A percentile compares a stretch with the other conserved stretches of the same genome.
These are phyloP conservation scores for Symbiotaphrina buchneri DNA, from an alignment of 495 filamentous ascomycete genomes.

Conservation along the genomic window DNA sequence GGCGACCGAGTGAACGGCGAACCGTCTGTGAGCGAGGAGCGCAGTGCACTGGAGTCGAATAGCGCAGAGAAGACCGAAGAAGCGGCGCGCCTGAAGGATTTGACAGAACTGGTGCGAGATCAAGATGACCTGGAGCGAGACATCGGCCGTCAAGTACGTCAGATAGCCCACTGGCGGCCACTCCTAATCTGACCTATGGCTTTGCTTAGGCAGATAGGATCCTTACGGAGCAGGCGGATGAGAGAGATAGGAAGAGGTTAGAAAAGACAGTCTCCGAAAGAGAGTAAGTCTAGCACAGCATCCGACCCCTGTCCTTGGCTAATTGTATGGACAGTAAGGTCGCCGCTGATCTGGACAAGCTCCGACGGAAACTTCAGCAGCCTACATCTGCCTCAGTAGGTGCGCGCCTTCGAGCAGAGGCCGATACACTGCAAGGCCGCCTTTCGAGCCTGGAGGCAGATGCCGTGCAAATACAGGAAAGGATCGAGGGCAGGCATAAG, in stretches of 20 bases:
- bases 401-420: constrained; percentile 32
- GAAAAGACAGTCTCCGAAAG: constrained; percentile 47
- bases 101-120: constrained; percentile 54
- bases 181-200: background rate
- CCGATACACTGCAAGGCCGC: constrained; percentile 34
- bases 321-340: constrained; percentile 16
- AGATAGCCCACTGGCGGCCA: constrained; percentile 2
- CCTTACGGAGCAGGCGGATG: constrained; percentile 63
- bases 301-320: constrained; percentile 1
- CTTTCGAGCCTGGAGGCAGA: constrained; percentile 40
- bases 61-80: too few species aligned
- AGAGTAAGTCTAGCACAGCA: constrained; percentile 14
- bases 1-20: too few species aligned
- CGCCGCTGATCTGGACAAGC: constrained; percentile 21
- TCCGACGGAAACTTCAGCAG: constrained; percentile 25
- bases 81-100: constrained; percentile 33
- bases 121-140: constrained; percentile 73
- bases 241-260: constrained; percentile 67
- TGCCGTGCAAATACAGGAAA: constrained; percentile 49
- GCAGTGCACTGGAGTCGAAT: too few species aligned
- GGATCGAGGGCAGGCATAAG: constrained; percentile 50
- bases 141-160: constrained; percentile 28
- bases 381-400: constrained; percentile 22
- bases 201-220: constrained; percentile 44
- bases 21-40: too few species aligned